Percentiles rank a stretch among this genome's conserved stretches.
phyloP scores from a whole-genome alignment of 2,329 filamentous ascomycete species.

The Trichoderma sp. region DNA sequence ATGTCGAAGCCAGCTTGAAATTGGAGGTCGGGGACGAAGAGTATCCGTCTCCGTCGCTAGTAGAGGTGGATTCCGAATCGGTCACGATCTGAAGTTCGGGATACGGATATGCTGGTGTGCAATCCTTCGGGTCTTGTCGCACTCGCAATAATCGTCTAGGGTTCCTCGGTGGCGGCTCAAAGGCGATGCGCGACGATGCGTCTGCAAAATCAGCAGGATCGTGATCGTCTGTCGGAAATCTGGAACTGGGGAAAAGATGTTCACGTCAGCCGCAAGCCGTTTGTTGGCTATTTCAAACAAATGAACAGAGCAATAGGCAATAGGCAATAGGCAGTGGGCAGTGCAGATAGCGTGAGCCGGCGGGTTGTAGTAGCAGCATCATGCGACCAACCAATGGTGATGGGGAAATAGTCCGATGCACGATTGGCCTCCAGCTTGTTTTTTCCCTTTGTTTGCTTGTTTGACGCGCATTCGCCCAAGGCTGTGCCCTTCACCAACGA shows the following conservation, averaged over 20 bases:
- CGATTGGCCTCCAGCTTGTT: neutral
- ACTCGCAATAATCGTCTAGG: slow-evolving; percentile 31
- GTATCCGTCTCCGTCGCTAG: slow-evolving; percentile 34
- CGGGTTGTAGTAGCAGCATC: neutral
- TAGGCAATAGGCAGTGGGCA: slow-evolving; percentile 3
- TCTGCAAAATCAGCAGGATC: neutral
- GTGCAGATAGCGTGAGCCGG: slow-evolving; percentile 15
- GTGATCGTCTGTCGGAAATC: neutral
- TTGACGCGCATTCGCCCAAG: slow-evolving; percentile 16
- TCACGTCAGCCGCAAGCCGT: slow-evolving; percentile 18
- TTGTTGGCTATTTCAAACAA: slow-evolving; percentile 12
- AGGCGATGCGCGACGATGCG: slow-evolving; percentile 28
- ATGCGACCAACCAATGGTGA: slow-evolving; percentile 1
- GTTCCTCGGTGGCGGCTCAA: slow-evolving; percentile 38
- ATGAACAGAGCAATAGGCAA: neutral
- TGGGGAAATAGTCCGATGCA: slow-evolving; percentile 1
- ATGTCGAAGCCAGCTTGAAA: slow-evolving; percentile 29
- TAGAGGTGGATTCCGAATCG: slow-evolving; percentile 21
- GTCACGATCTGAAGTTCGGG: slow-evolving; percentile 19
- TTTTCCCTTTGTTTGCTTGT: neutral
- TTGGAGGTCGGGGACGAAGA: slow-evolving; percentile 39
- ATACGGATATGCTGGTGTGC: slow-evolving; percentile 53
- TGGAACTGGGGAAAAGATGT: neutral
- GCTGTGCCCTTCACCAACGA: slow-evolving; percentile 12
- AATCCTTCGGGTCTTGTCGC: slow-evolving; percentile 19